Base-by-base conservation (phyloP, 1,284 basidiomycete genomes). In the Puccinia novopanici region DNA sequence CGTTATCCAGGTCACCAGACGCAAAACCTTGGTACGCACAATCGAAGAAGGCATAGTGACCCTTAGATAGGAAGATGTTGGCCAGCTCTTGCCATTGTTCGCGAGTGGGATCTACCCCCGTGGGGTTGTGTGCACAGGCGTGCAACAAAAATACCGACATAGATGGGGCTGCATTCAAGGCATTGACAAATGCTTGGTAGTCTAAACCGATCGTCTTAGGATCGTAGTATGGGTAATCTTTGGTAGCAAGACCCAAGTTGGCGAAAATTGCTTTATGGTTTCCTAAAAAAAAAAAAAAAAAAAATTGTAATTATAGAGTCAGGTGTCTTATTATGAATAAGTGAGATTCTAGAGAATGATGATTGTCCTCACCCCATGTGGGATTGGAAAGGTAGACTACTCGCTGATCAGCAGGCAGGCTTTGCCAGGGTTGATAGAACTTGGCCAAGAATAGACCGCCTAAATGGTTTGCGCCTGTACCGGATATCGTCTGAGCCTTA, bases 41-140 rank as follows among this genome's bases (percentile, higher is more conserved):
- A 87, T 98, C 95, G 86, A 98, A 95, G 88, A 97, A 95, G 65
- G 92, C 92, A 86, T 91, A 95, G 86, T 95, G 94, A 24, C 89
- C 88, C 87, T 92, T 93, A 75, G 88, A 87, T 63, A 91, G 85
- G 86, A 98, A 91, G 75, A 92, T 88, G 63, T 92, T 89, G 73
- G 91, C 92, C 83, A 98, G 90, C 82, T 89, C 86, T 83, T 90
- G 88, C 96, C 96, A 99, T 85, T 99, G 93, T 82, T 92, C 92
- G 72, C 87, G 87, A 37, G 93, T 95, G 45, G 95, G 93, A 87
- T 99, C 96, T 10, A 97, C 93, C 2, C 96, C 95, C 0, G 95
- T 98, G 4, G 96, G 96, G 85, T 96, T 95, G 86, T 96, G 95
- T 57, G 96, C 96, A 86, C 95, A 95, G 10, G 93, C 93, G 84